Conservation (phyloP, 208 protist species). For the Leishmania turanica region DNA sequence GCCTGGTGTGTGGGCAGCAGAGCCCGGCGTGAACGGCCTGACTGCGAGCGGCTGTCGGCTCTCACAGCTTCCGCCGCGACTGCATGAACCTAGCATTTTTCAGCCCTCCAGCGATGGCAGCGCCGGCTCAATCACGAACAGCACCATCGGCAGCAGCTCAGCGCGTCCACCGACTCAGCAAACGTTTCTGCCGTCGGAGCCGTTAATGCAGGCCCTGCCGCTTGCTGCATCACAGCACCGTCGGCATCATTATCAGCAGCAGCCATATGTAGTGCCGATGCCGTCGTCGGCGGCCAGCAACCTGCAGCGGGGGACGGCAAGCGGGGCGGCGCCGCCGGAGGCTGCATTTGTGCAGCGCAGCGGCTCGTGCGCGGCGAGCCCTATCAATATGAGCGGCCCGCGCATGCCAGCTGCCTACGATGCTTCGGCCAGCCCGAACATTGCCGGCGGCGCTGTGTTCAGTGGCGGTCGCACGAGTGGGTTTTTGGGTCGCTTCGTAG, state of each 20-base stretch:
- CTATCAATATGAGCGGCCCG: conserved; percentile 9
- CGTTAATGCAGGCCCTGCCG: conserved; percentile 12
- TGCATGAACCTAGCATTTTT: conserved; percentile 8
- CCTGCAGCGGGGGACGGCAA: background rate
- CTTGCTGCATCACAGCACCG: background rate
- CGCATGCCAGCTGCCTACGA: conserved; percentile 21
- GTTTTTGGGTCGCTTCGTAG: conserved; percentile 26
- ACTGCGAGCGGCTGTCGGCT: background rate
- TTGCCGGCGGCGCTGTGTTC: background rate
- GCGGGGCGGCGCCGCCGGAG: conserved; percentile 7
- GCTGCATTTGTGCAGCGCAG: background rate
- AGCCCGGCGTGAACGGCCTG: background rate
- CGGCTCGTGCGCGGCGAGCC: background rate
- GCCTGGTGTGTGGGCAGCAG: background rate
- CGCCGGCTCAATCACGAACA: conserved; percentile 2
- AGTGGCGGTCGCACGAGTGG: background rate
- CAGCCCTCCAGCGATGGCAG: conserved; percentile 21
- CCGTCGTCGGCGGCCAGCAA: conserved; percentile 7
- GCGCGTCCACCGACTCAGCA: conserved; percentile 14
- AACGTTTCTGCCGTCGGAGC: conserved; percentile 15
- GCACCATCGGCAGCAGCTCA: conserved; percentile 19
- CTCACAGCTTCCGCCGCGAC: background rate
- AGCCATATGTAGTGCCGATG: conserved; percentile 24
- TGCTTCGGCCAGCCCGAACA: background rate
- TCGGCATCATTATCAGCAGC: conserved; percentile 13